Evolutionary conservation across 73 alveolate species (phyloP).

Genomic region (Breviolum minutum): DNA sequence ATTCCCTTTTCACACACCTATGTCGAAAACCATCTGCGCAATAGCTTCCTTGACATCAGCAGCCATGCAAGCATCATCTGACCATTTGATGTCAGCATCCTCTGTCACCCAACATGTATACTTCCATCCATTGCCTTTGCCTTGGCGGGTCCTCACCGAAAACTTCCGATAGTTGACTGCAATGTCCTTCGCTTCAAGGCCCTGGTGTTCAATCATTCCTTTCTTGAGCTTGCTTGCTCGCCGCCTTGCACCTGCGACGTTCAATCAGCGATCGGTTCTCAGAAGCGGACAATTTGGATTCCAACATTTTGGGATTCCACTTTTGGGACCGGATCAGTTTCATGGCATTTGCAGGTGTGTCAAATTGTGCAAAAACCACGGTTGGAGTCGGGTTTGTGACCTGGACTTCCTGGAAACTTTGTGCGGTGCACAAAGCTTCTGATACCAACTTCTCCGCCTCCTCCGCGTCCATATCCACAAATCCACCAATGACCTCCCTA

Average conservation of each 20-base stretch:
- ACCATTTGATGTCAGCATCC: too few relatives aligned
- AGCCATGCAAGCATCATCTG: too few relatives aligned
- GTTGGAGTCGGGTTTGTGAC: neutral
- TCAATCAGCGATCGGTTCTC: too few relatives aligned
- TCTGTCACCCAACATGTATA: too few relatives aligned
- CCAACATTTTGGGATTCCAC: too few relatives aligned
- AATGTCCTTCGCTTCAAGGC: neutral
- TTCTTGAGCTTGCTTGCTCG: neutral
- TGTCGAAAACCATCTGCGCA: too few relatives aligned
- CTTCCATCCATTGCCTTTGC: too few relatives aligned
- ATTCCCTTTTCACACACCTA: too few relatives aligned
- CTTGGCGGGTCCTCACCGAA: neutral
- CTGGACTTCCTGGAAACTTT: neutral
- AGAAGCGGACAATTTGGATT: neutral
- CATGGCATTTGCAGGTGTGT: neutral
- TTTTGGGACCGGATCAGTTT: neutral
- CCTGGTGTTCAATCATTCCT: neutral
- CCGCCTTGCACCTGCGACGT: neutral
- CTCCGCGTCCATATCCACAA: neutral
- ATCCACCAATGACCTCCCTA: neutral
- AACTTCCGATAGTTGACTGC: neutral
- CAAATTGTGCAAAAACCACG: neutral
- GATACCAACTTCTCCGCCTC: neutral
- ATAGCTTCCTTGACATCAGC: too few relatives aligned
- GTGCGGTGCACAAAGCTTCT: neutral